Percentiles rank a stretch among this genome's conserved stretches.
These are phyloP conservation scores for Candida yuanshanica DNA, from an alignment of 805 yeast genomes.

Conservation along the genomic window DNA sequence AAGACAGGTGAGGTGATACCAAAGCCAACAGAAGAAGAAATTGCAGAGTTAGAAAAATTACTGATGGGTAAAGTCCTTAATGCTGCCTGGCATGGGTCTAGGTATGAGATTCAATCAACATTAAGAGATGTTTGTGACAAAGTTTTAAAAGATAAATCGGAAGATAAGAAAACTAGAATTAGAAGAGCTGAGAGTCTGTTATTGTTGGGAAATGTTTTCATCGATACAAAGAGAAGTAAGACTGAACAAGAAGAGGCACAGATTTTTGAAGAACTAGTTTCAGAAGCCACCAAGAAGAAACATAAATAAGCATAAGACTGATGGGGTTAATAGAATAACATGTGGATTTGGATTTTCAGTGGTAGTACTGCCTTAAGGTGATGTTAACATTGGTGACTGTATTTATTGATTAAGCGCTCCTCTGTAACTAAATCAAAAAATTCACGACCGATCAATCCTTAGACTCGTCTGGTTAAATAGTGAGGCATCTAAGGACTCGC, in stretches of 20 bases:
- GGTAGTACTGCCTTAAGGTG: no score
- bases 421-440: no score
- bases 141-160: conserved; percentile 53
- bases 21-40: conserved; percentile 54
- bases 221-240: conserved; percentile 51
- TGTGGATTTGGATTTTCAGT: no score
- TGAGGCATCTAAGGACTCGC: no score
- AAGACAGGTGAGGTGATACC: conserved; percentile 47
- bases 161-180: conserved; percentile 38
- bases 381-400: no score
- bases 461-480: no score
- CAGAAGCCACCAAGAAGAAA: conserved; percentile 44
- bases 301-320: conserved; percentile 3
- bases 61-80: conserved; percentile 75
- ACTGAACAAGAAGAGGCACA: conserved; percentile 73
- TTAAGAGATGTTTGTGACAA: conserved; percentile 66
- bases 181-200: conserved; percentile 61
- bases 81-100: conserved; percentile 83
- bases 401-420: no score
- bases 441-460: no score
- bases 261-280: conserved; percentile 66
- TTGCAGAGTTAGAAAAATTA: conserved; percentile 67
- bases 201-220: conserved; percentile 59
- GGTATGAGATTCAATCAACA: conserved; percentile 70
- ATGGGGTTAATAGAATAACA: no score